Conservation (phyloP, 805 yeast species). For the Metschnikowia santaceciliae region DNA sequence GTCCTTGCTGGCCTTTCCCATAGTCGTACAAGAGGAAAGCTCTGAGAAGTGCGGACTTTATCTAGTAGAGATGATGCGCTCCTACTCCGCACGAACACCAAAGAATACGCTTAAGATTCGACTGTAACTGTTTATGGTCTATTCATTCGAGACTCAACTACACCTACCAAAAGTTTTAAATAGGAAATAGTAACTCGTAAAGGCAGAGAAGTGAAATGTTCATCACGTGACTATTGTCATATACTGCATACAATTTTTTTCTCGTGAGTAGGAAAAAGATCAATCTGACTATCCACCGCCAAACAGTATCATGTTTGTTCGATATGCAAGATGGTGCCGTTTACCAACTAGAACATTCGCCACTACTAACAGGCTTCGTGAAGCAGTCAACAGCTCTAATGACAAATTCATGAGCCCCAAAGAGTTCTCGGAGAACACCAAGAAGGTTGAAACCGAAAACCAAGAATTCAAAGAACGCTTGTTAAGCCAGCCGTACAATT, state of each 20-base stretch:
- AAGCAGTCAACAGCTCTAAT: not conserved
- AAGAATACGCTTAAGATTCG: not conserved
- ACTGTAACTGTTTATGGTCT: not conserved
- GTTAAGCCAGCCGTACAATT: slow-evolving; percentile 24
- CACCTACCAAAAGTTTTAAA: no score
- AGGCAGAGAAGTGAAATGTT: no score
- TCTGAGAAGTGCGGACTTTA: slow-evolving; percentile 2
- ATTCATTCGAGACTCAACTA: no score
- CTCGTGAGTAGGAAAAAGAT: slow-evolving; percentile 4
- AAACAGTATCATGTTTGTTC: slow-evolving; percentile 7
- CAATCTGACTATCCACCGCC: not conserved
- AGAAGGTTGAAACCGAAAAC: slow-evolving; percentile 24
- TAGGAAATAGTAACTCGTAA: not conserved
- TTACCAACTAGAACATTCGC: slow-evolving; percentile 7
- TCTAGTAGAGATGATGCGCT: slow-evolving; percentile 1
- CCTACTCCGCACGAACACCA: not conserved
- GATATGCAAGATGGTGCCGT: slow-evolving; percentile 5
- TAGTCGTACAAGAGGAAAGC: slow-evolving; percentile 1
- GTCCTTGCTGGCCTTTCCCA: slow-evolving; percentile 93
- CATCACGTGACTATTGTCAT: not conserved
- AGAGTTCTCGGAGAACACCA: slow-evolving; percentile 28
- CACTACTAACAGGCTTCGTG: slow-evolving; percentile 2
- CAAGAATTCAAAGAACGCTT: slow-evolving; percentile 25
- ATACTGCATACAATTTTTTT: slow-evolving; percentile 1
- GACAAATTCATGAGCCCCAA: slow-evolving; percentile 27